These are phyloP conservation scores for Ganoderma resinaceum DNA, from an alignment of 1,284 basidiomycete species.

Conservation along the genomic window DNA sequence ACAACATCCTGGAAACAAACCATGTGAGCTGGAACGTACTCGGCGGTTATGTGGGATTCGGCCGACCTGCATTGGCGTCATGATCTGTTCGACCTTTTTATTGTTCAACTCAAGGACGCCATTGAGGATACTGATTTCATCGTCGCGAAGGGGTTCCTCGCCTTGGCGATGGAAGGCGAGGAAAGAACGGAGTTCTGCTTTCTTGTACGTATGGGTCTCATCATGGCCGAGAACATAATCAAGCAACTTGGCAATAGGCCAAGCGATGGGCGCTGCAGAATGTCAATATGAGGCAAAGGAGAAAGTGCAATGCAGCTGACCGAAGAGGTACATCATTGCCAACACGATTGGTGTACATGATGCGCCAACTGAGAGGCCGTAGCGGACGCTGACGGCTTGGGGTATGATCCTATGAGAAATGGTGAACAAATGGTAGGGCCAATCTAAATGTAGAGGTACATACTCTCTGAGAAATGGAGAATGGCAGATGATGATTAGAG, in stretches of 20 bases:
- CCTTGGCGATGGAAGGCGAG: slow-evolving; percentile 90
- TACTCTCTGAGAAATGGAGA: slow-evolving; percentile 51
- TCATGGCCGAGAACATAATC: slow-evolving; percentile 80
- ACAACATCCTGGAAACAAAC: slow-evolving; percentile 71
- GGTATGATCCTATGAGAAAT: slow-evolving; percentile 77
- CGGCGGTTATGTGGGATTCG: not conserved
- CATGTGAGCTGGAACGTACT: not conserved
- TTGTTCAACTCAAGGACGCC: slow-evolving; percentile 88
- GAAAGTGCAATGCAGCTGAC: slow-evolving; percentile 45
- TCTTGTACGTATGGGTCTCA: slow-evolving; percentile 85
- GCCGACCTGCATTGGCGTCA: slow-evolving; percentile 83
- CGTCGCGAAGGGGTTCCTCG: slow-evolving; percentile 87
- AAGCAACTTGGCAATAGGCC: slow-evolving; percentile 88
- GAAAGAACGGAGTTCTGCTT: slow-evolving; percentile 93
- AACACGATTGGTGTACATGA: slow-evolving; percentile 86
- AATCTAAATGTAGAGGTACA: slow-evolving; percentile 24
- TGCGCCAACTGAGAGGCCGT: slow-evolving; percentile 91
- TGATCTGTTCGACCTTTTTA: slow-evolving; percentile 85
- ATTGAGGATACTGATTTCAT: slow-evolving; percentile 90
- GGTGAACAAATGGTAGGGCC: not conserved
- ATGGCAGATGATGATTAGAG: not conserved
- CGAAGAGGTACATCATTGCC: slow-evolving; percentile 81
- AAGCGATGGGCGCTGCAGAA: slow-evolving; percentile 79
- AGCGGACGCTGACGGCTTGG: slow-evolving; percentile 86
- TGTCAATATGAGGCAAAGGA: not conserved